Evolutionary conservation across 306 rosid species (phyloP).

Genomic region (Oemleria cerasiformis): DNA sequence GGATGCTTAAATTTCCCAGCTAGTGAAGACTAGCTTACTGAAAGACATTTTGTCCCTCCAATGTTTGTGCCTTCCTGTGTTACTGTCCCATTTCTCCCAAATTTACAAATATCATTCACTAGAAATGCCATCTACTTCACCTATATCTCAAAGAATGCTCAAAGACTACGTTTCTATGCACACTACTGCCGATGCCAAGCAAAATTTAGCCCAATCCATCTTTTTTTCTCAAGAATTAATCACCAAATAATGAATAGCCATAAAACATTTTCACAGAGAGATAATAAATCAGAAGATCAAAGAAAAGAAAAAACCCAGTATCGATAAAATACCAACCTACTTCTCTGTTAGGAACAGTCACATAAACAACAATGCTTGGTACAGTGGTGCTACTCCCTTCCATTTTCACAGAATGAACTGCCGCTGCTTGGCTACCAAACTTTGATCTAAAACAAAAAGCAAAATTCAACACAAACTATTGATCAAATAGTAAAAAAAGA

Average conservation of each 20-base stretch:
- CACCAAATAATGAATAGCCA: background rate
- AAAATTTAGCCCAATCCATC: background rate
- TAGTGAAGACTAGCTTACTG: background rate
- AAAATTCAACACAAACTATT: background rate
- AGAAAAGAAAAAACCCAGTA: background rate
- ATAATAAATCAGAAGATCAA: background rate
- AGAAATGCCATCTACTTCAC: background rate
- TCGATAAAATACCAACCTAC: slow-evolving; percentile 44
- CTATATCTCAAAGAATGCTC: background rate
- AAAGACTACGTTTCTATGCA: background rate
- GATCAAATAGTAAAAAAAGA: background rate
- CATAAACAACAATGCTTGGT: slow-evolving; percentile 90
- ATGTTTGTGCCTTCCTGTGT: background rate
- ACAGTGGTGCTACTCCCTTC: slow-evolving; percentile 61
- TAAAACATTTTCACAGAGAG: background rate
- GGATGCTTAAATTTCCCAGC: background rate
- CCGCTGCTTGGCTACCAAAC: slow-evolving; percentile 37
- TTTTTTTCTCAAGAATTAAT: background rate
- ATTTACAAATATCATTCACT: background rate
- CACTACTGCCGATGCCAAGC: background rate
- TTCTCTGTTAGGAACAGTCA: slow-evolving; percentile 90
- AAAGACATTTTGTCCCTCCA: background rate
- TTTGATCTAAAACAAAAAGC: slow-evolving; percentile 45
- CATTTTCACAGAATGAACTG: slow-evolving; percentile 44
- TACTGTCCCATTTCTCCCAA: background rate